phyloP scores from a whole-genome alignment of 2,329 filamentous ascomycete species.

The Annulohypoxylon truncatum region DNA sequence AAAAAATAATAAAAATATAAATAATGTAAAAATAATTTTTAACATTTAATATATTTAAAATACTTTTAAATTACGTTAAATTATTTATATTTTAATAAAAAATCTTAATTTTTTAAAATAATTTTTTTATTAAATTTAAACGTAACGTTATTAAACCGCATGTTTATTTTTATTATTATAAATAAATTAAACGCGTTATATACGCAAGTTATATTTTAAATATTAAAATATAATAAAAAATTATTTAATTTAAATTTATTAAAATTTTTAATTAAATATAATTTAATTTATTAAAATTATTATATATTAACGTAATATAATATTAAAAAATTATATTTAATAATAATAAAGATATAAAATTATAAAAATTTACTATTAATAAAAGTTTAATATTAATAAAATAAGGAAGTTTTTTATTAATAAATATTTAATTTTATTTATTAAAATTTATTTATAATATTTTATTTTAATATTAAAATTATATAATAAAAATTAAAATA shows the following conservation, averaged over 20 bases:
- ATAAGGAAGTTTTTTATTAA: background rate
- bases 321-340: background rate
- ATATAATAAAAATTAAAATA: background rate
- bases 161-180: background rate
- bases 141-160: too few relatives aligned
- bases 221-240: background rate
- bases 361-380: background rate
- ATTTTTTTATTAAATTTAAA: background rate
- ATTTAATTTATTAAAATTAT: background rate
- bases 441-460: background rate
- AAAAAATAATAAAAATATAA: background rate
- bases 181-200: background rate
- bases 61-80: background rate
- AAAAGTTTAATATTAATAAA: background rate
- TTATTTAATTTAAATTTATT: background rate
- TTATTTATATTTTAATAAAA: background rate
- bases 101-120: background rate
- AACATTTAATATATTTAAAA: background rate
- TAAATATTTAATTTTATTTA: background rate
- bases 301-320: background rate
- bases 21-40: background rate
- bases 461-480: background rate
- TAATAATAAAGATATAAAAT: background rate
- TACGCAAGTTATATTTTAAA: background rate
- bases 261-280: background rate